These are phyloP conservation scores for Lyophyllum shimeji DNA, from an alignment of 768 basidiomycete genomes.

Conservation along the genomic window DNA sequence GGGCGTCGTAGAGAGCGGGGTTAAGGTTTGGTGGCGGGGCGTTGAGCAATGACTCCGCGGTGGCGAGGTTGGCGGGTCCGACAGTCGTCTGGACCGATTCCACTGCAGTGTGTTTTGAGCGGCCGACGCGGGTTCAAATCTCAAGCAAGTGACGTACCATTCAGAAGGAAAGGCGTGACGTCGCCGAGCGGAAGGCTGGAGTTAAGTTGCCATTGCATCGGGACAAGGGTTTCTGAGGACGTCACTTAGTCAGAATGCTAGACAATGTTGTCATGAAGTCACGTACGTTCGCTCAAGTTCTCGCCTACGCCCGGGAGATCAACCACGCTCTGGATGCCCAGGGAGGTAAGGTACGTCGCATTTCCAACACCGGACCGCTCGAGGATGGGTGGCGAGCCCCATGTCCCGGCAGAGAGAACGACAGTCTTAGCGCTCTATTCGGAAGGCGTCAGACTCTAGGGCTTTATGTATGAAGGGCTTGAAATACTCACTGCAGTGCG, in stretches of 20 bases:
- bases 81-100: neutral
- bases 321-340: neutral
- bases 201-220: too few relatives aligned
- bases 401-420: neutral
- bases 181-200: neutral
- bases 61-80: neutral
- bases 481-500: neutral
- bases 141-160: neutral
- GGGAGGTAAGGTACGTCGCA: neutral
- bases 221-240: neutral
- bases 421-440: neutral
- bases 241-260: neutral
- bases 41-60: neutral
- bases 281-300: too few relatives aligned
- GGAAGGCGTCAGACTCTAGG: neutral
- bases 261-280: too few relatives aligned
- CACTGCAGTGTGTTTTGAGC: neutral
- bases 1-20: too few relatives aligned
- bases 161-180: neutral
- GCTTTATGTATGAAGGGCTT: neutral
- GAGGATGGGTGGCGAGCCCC: neutral
- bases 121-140: too few relatives aligned
- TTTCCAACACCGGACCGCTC: conserved; percentile 1
- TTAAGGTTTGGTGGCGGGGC: neutral
- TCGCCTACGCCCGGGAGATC: neutral